Conservation (phyloP, 805 yeast species). For the Monosporozyma aquatica region DNA sequence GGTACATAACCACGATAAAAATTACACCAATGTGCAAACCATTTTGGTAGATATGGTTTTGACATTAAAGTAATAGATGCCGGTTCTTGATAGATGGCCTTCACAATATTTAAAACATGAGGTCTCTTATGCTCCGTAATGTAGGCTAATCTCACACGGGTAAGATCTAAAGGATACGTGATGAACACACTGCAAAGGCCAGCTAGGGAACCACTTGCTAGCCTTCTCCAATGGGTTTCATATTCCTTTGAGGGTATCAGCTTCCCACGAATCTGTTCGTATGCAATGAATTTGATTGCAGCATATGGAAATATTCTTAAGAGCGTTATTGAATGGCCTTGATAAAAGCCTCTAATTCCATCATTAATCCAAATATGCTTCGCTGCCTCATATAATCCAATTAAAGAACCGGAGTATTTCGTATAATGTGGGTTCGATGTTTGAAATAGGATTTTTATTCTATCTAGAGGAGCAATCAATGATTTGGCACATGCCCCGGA, state of each 20-base stretch:
- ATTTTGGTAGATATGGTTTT: conserved; percentile 30
- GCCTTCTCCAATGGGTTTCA: conserved; percentile 75
- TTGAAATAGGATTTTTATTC: conserved; percentile 91
- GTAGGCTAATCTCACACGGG: conserved; percentile 87
- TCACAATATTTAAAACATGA: conserved; percentile 21
- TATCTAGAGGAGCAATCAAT: conserved; percentile 86
- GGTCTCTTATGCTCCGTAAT: conserved; percentile 45
- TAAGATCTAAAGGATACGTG: conserved; percentile 86
- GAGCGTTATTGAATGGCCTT: conserved; percentile 92
- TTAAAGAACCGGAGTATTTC: conserved; percentile 68
- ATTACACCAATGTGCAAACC: conserved; percentile 40
- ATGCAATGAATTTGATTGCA: conserved; percentile 91
- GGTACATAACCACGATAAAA: conserved; percentile 93
- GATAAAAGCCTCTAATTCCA: conserved; percentile 76
- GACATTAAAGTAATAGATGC: conserved; percentile 26
- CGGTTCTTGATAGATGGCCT: conserved; percentile 26
- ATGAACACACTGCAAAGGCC: conserved; percentile 80
- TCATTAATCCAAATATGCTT: conserved; percentile 54
- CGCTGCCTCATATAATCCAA: conserved; percentile 70
- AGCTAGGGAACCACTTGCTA: conserved; percentile 82
- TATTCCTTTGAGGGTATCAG: conserved; percentile 64
- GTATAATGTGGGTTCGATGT: conserved; percentile 86
- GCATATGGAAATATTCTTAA: conserved; percentile 93
- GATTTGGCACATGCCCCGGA: conserved; percentile 98
- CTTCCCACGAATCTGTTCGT: conserved; percentile 78